These are phyloP conservation scores for Botryosphaeria dothidea DNA, from an alignment of 2,329 filamentous ascomycete species.

Conservation along the genomic window DNA sequence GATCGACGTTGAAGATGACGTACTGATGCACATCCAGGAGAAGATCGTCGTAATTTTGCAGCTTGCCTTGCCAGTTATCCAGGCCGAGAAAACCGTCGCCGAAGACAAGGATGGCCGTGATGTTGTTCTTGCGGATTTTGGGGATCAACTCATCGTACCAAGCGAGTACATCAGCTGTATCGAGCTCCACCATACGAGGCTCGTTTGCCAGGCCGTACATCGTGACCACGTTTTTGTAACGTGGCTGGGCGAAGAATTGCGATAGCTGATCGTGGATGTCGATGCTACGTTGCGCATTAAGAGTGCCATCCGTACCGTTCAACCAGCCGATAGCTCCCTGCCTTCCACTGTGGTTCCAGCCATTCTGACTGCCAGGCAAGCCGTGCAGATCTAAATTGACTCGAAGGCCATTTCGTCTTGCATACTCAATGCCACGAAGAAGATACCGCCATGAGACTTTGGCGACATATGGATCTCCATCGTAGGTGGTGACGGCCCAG, in stretches of 20 bases:
- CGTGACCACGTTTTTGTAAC: conserved; percentile 87
- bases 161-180: conserved; percentile 64
- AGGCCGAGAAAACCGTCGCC: conserved; percentile 95
- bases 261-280: conserved; percentile 86
- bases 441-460: conserved; percentile 92
- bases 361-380: conserved; percentile 92
- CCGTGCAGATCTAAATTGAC: conserved; percentile 92
- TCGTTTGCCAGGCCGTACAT: conserved; percentile 97
- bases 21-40: conserved; percentile 98
- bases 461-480: conserved; percentile 82
- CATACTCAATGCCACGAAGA: conserved; percentile 89
- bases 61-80: conserved; percentile 82
- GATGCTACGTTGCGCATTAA: conserved; percentile 78
- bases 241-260: conserved; percentile 87
- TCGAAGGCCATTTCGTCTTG: conserved; percentile 84
- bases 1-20: conserved; percentile 91
- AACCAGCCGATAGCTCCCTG: conserved; percentile 83
- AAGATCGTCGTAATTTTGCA: conserved; percentile 70
- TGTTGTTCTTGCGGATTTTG: conserved; percentile 74
- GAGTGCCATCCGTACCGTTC: conserved; percentile 79
- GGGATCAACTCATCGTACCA: conserved; percentile 79
- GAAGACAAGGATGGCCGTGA: conserved; percentile 74
- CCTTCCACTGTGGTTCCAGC: conserved; percentile 93
- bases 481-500: conserved; percentile 87
- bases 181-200: conserved; percentile 74